Evolutionary conservation across 768 basidiomycete species (phyloP).

Genomic region (Kockovaella imperatae): DNA sequence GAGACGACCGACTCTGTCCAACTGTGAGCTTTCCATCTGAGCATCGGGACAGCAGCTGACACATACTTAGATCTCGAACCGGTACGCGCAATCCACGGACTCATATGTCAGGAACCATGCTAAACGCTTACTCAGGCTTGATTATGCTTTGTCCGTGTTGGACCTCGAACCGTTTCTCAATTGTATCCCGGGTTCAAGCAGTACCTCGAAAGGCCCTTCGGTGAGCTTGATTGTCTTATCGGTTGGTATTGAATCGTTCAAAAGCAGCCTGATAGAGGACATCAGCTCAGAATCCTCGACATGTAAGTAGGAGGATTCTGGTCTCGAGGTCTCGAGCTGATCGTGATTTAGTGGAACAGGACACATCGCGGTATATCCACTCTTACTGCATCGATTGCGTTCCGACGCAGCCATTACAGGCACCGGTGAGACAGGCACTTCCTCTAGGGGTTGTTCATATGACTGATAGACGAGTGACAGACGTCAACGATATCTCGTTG

Average conservation of each 20-base stretch:
- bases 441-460: background rate
- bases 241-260: slow-evolving; percentile 42
- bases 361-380: slow-evolving; percentile 78
- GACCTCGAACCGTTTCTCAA: slow-evolving; percentile 47
- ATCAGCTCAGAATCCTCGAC: slow-evolving; percentile 50
- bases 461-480: slow-evolving; percentile 45
- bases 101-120: background rate
- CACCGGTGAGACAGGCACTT: too few species aligned
- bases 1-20: slow-evolving; percentile 71
- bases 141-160: slow-evolving; percentile 59
- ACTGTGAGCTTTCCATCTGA: slow-evolving; percentile 53
- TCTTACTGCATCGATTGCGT: slow-evolving; percentile 48
- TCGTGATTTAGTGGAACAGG: slow-evolving; percentile 66
- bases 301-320: slow-evolving; percentile 52
- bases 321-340: background rate
- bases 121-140: slow-evolving; percentile 52
- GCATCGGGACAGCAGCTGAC: background rate
- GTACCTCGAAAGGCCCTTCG: background rate
- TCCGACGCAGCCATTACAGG: slow-evolving; percentile 17
- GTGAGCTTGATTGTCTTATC: slow-evolving; percentile 32
- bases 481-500: slow-evolving; percentile 63
- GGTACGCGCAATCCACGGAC: slow-evolving; percentile 13
- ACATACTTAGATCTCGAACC: slow-evolving; percentile 29
- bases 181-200: slow-evolving; percentile 19
- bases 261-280: slow-evolving; percentile 41